Base-by-base conservation (phyloP, 2,329 filamentous ascomycete species). In the Trichoderma brevicompactum region DNA sequence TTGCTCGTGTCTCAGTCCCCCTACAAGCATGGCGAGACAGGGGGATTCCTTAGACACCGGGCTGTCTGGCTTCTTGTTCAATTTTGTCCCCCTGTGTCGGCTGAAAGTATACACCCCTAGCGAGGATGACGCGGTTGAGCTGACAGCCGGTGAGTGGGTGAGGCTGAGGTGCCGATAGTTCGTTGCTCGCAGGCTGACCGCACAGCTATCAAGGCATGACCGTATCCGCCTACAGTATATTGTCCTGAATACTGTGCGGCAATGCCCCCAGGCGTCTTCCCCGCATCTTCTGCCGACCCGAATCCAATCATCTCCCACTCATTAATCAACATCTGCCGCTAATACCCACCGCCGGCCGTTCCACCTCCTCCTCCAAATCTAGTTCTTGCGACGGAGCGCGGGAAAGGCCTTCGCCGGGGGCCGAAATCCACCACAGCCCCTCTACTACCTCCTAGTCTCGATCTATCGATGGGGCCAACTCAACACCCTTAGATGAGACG, bases 281-380 rank as follows among this genome's bases (percentile, higher is more conserved):
- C 58, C 58, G 58, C 58, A 50, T 10, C 15, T 19, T 50, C 58
- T 23, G 44, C 15, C 23, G 23, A 5, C 52, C 41, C 9, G 19
- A 43, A 43, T 43, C 54, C 54, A 58, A 19, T 46, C 40, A n/a
- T 36, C 58, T 52, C 46, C 48, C 52, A 23, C 10, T 7, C n/a
- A 17, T 60, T 23, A 54, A 40, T 54, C n/a, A 13, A 17, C 6
- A 41, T 54, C 52, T 54, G 48, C 60, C 49, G 49, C 15, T n/a
- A 15, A 54, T 63, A 63, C 60, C 60, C 60, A 63, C 60, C 17
- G 60, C 38, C 2, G 28, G 13, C 48, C 41, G 32, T 40, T 62
- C 46, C 5, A 32, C n/a, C 17, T n/a, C n/a, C 28, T 17, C 13
- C 55, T 9, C 10, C 9, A 5, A 10, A 28, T 19, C 40, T 59